Evolutionary conservation across 2,329 filamentous ascomycete species (phyloP).

Genomic region (Erysiphe neolycopersici): DNA sequence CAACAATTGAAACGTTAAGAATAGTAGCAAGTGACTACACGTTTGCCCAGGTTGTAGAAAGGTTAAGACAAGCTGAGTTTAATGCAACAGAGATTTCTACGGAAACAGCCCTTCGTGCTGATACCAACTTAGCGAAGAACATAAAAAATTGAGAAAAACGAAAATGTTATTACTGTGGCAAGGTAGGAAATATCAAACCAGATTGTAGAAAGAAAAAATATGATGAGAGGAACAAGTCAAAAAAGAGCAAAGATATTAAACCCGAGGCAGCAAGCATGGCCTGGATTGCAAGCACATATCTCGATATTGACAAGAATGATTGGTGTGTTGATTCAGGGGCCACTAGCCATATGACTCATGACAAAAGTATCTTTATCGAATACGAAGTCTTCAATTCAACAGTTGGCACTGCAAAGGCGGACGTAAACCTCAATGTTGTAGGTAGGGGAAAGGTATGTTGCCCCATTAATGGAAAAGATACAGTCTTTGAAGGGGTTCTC

Average conservation of each 20-base stretch:
- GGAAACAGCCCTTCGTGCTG: background rate
- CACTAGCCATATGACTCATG: background rate
- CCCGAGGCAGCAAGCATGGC: too few species aligned
- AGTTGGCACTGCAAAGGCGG: background rate
- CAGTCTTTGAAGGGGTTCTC: background rate
- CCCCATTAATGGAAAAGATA: background rate
- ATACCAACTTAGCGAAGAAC: background rate
- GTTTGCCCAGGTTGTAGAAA: background rate
- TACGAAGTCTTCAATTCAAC: background rate
- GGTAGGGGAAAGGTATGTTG: background rate
- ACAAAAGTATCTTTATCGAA: background rate
- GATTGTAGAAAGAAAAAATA: background rate
- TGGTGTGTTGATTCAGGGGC: conserved; percentile 1
- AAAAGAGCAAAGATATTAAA: too few species aligned
- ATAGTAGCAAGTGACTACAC: background rate
- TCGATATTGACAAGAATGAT: too few species aligned
- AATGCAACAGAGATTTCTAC: background rate
- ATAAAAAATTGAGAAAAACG: background rate
- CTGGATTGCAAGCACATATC: too few species aligned
- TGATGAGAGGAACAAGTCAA: too few species aligned
- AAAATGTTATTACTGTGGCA: background rate
- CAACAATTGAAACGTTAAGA: background rate
- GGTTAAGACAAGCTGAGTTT: background rate
- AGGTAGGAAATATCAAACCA: background rate
- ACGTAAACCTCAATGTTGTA: background rate